These are phyloP conservation scores for Ananas comosus DNA, from an alignment of 176 grass and related monocot genomes.

Conservation along the genomic window DNA sequence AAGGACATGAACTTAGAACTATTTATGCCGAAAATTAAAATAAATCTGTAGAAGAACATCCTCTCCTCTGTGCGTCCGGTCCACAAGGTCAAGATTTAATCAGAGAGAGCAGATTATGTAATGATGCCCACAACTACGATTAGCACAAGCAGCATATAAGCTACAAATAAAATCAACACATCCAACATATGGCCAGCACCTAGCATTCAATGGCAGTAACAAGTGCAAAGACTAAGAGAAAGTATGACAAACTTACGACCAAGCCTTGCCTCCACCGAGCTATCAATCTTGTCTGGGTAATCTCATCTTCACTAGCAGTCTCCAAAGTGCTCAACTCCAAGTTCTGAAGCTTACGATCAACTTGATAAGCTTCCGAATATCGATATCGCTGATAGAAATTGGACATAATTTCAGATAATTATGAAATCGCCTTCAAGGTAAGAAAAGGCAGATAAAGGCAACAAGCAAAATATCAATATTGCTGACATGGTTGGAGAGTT, in stretches of 20 bases:
- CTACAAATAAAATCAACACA: neutral
- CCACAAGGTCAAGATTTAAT: too few species aligned
- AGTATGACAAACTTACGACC: constrained; percentile 50
- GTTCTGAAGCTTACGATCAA: constrained; percentile 50
- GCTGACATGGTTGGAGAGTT: neutral
- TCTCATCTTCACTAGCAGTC: constrained; percentile 37
- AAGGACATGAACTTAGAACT: too few species aligned
- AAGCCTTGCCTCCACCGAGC: constrained; percentile 72
- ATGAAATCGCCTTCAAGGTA: neutral
- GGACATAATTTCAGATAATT: constrained; percentile 15
- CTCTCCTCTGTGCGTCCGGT: too few species aligned
- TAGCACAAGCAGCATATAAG: neutral
- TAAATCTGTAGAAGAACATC: too few species aligned
- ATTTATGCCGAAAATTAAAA: too few species aligned
- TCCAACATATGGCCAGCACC: constrained; percentile 4
- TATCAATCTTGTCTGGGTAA: constrained; percentile 48
- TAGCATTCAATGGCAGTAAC: neutral
- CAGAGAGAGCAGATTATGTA: neutral
- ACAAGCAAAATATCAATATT: neutral
- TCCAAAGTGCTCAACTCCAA: constrained; percentile 50
- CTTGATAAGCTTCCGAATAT: constrained; percentile 77
- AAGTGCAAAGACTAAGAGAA: constrained; percentile 7
- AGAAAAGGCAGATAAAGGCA: neutral
- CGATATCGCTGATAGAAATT: constrained; percentile 51
- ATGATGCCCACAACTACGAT: neutral